Evolutionary conservation across 2,329 filamentous ascomycete genomes (phyloP).

Genomic region (Phyllosticta ampelicida): DNA sequence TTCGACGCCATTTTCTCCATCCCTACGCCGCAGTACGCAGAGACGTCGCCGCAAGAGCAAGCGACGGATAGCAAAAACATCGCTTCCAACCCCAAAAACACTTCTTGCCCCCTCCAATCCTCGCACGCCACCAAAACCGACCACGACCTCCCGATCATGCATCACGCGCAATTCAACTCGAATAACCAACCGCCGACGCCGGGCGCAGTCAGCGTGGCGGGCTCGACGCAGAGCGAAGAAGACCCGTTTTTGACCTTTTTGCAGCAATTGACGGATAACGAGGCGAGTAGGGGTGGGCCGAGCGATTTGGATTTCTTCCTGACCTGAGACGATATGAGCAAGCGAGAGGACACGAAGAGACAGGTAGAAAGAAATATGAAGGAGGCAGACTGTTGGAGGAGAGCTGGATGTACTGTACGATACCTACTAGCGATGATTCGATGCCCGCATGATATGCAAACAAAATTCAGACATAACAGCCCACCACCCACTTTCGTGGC

Average conservation of each 20-base stretch:
- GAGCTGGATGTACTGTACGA: no score
- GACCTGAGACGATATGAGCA: no score
- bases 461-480: no score
- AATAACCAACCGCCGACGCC: constrained; percentile 33
- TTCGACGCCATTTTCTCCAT: constrained; percentile 33
- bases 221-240: constrained; percentile 21
- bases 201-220: constrained; percentile 32
- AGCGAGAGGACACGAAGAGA: no score
- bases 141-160: neutral
- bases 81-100: no score
- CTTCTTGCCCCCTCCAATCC: no score
- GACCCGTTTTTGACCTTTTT: constrained; percentile 71
- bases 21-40: constrained; percentile 20
- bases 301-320: constrained; percentile 73
- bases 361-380: neutral
- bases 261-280: constrained; percentile 75
- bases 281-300: constrained; percentile 56
- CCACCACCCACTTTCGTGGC: no score
- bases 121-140: no score
- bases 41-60: neutral
- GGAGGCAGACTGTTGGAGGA: neutral
- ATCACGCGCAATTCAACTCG: constrained; percentile 11
- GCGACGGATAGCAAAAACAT: no score
- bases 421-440: no score
- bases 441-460: no score